Conservation (phyloP, 805 yeast genomes). For the Spathaspora boniae region DNA sequence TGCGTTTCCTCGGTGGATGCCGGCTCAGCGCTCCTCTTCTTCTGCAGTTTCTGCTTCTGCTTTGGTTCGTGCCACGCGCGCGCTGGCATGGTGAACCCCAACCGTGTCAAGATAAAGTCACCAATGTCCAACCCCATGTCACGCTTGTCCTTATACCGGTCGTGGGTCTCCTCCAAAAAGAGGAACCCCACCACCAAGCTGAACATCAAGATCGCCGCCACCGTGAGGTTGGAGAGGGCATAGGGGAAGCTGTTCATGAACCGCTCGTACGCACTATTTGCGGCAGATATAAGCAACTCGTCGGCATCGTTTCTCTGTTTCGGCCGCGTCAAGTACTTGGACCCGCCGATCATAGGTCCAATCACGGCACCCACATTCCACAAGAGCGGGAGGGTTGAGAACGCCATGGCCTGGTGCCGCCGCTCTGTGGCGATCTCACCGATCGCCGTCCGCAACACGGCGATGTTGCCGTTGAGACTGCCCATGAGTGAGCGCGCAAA, state of each 20-base stretch:
- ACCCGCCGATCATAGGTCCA: constrained; percentile 57
- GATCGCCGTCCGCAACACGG: constrained; percentile 58
- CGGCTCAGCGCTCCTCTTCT: constrained; percentile 3
- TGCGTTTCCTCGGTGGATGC: neutral
- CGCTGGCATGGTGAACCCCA: constrained; percentile 24
- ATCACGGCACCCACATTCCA: constrained; percentile 60
- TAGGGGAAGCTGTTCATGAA: constrained; percentile 33
- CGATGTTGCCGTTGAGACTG: constrained; percentile 58
- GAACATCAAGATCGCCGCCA: constrained; percentile 22
- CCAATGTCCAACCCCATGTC: constrained; percentile 36
- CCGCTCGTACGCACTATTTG: constrained; percentile 17
- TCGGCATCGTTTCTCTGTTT: constrained; percentile 5
- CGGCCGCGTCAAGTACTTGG: constrained; percentile 51
- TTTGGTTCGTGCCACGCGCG: constrained; percentile 27
- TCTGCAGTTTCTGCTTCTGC: neutral
- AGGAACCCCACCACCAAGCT: constrained; percentile 29
- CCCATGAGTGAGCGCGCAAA: constrained; percentile 55
- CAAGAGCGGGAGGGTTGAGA: constrained; percentile 56
- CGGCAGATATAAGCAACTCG: neutral
- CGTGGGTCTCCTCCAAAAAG: constrained; percentile 38
- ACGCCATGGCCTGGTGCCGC: constrained; percentile 60
- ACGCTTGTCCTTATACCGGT: constrained; percentile 17
- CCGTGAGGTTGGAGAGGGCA: constrained; percentile 37
- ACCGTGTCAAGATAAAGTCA: constrained; percentile 22
- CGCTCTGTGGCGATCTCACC: constrained; percentile 59